Evolutionary conservation across 768 basidiomycete species (phyloP), one percentile per base, ranked within the genome.

Genomic region (Termitomyces sp.): DNA sequence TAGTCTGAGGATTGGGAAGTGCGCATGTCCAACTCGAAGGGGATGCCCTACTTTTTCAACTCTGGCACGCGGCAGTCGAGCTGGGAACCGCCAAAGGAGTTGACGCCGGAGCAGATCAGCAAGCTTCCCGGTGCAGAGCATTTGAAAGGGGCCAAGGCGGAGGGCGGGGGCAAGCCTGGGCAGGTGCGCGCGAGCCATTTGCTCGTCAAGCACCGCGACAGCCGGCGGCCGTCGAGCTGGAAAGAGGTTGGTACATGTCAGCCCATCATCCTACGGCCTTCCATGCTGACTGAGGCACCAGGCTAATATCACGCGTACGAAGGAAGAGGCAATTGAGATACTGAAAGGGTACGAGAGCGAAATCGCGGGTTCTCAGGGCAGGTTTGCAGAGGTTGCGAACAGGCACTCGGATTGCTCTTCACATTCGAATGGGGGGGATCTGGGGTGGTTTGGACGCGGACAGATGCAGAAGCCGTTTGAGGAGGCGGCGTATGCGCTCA

Each of bases 381-480:
- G 79, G 69, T 98, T 99, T 70, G 85, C 84, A 2, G 78, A 86
- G 71, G 81, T 98, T 47, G 97, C 97, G 2, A 68, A 70, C 11
- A 66, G 77, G 54, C 82, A 96, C 71, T 96, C 94, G 25, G 96
- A 99, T 72, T 98, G 96, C 74, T 90, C 91, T 5, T 94, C 92
- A 43, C 91, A 95, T 69, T 72, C 81, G 25, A 81, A 90, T 64
- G 82, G 81, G 3, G 97, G 97, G 1, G 96, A 99, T 73, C 84
- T 99, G 6, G 94, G 97, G 0, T 81, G 80, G 79, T 99, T 99
- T 69, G 83, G 82, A 1, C 85, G 74, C 17, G 91, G 89, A 0
- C 89, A 92, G 78, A 99, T 99, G 97, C 97, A 99, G 76, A 94
- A 92, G 76, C 88, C 94, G 40, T 99, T 99, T 69, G 96, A 98